These are phyloP conservation scores for Phialemonium atrogriseum DNA, from an alignment of 2,329 filamentous ascomycete species.

Conservation along the genomic window DNA sequence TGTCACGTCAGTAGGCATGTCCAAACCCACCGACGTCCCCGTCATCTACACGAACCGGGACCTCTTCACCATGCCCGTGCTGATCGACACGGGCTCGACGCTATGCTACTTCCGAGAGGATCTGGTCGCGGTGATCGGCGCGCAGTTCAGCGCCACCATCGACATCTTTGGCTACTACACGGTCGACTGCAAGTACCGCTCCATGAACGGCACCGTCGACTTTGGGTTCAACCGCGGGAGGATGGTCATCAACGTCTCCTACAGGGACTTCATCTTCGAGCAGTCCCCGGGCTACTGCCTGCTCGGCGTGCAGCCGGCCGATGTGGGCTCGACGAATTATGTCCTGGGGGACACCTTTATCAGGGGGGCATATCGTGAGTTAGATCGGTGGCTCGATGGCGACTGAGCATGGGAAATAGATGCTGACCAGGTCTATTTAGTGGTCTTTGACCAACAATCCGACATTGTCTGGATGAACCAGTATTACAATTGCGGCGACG, in stretches of 20 bases:
- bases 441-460: slow-evolving; percentile 29
- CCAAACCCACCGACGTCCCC: slow-evolving; percentile 15
- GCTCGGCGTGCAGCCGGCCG: slow-evolving; percentile 26
- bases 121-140: slow-evolving; percentile 33
- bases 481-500: slow-evolving; percentile 27
- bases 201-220: slow-evolving; percentile 30
- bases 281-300: slow-evolving; percentile 20
- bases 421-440: slow-evolving; percentile 14
- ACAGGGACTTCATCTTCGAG: slow-evolving; percentile 35
- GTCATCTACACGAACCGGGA: slow-evolving; percentile 16
- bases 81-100: slow-evolving; percentile 57
- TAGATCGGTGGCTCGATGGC: background rate
- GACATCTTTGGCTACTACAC: slow-evolving; percentile 16
- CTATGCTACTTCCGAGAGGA: slow-evolving; percentile 53
- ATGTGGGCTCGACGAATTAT: slow-evolving; percentile 20
- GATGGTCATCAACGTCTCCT: slow-evolving; percentile 31
- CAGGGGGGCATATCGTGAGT: slow-evolving; percentile 26
- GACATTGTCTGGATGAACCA: slow-evolving; percentile 29
- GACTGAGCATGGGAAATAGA: background rate
- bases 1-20: slow-evolving; percentile 25
- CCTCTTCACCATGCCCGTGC: slow-evolving; percentile 31
- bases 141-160: slow-evolving; percentile 20
- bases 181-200: slow-evolving; percentile 29
- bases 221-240: slow-evolving; percentile 35
- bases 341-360: slow-evolving; percentile 30